Evolutionary conservation across 192 early-diverging fungal genomes (phyloP).

Genomic region (Backusella sp.): DNA sequence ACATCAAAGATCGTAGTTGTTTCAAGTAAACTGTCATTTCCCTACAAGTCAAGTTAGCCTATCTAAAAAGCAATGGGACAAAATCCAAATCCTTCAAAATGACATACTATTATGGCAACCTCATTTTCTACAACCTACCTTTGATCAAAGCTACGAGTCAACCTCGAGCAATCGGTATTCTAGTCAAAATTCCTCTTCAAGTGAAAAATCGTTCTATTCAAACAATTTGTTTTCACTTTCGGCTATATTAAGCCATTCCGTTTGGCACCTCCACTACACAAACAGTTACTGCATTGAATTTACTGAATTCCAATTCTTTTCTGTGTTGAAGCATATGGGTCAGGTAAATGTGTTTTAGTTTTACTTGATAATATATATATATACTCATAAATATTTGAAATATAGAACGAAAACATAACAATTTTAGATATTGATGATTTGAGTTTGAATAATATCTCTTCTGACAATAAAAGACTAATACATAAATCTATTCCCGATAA

Average conservation of each 20-base stretch:
- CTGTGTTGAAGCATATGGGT: conserved; percentile 44
- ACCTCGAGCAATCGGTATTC: neutral
- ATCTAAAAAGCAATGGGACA: conserved; percentile 37
- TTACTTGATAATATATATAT: neutral
- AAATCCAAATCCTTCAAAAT: conserved; percentile 42
- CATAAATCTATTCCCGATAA: conserved; percentile 42
- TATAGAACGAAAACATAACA: conserved; percentile 45
- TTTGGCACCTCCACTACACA: conserved; percentile 24
- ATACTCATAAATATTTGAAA: neutral
- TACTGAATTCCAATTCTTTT: conserved; percentile 47
- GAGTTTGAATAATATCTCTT: conserved; percentile 32
- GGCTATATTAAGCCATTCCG: conserved; percentile 17
- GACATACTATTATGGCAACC: conserved; percentile 47
- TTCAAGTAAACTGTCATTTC: conserved; percentile 41
- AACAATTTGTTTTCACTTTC: conserved; percentile 5
- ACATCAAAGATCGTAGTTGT: conserved; percentile 13
- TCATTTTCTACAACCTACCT: neutral
- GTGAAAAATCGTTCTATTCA: neutral
- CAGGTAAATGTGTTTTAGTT: neutral
- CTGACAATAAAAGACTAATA: conserved; percentile 31
- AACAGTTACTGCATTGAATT: conserved; percentile 29
- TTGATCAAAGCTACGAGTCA: neutral
- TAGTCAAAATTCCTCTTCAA: neutral
- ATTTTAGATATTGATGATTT: conserved; percentile 54
- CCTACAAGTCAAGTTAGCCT: conserved; percentile 31